phyloP scores from a whole-genome alignment of 139 green algal genomes.

The Pleodorina starrii region DNA sequence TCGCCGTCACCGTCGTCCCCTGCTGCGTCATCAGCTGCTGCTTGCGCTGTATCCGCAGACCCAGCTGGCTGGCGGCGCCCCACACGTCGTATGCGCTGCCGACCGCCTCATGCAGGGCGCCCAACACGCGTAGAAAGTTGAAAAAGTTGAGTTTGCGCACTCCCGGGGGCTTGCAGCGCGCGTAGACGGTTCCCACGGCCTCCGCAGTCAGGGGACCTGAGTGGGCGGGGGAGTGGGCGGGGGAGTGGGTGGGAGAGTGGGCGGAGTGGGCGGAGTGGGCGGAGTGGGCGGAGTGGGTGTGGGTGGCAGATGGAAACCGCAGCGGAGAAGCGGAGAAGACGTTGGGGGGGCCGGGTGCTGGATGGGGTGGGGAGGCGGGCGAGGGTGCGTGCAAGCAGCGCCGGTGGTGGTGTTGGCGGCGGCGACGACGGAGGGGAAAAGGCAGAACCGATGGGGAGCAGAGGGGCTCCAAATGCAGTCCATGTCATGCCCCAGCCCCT shows the following conservation, averaged over 20 bases:
- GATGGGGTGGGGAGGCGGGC: background rate
- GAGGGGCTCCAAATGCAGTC: too few species aligned
- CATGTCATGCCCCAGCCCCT: too few species aligned
- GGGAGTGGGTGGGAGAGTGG: background rate
- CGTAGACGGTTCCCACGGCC: background rate
- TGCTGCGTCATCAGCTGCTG: background rate
- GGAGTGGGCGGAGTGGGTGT: background rate
- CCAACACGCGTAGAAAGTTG: slow-evolving; percentile 1
- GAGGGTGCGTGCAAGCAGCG: too few species aligned
- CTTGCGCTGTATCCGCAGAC: background rate
- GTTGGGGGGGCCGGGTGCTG: background rate
- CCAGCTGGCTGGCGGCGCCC: background rate
- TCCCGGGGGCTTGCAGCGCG: background rate
- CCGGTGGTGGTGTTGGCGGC: too few species aligned
- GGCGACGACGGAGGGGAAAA: too few species aligned
- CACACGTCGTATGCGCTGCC: slow-evolving; percentile 28
- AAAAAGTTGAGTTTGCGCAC: background rate
- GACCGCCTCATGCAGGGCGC: slow-evolving; percentile 6
- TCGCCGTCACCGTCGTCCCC: too few species aligned
- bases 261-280: too few species aligned
- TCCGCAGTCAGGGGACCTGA: slow-evolving; percentile 3
- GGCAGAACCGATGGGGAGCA: too few species aligned
- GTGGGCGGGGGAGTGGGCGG: background rate
- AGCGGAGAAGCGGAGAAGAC: too few species aligned
- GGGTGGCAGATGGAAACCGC: too few species aligned